Conservation (phyloP, 257 asterid genomes). For the Solanum gracilifrons region DNA sequence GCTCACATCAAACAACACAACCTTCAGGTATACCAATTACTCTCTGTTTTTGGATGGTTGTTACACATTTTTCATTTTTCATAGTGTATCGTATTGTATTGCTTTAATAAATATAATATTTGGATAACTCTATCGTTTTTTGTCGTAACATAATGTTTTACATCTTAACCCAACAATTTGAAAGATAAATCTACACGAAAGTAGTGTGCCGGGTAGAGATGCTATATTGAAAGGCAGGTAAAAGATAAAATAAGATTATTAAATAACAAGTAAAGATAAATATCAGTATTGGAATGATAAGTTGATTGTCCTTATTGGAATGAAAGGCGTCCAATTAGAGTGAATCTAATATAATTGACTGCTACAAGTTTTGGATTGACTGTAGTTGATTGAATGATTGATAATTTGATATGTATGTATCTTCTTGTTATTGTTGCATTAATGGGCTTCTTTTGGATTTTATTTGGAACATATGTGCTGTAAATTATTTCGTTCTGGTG, state of each 20-base stretch:
- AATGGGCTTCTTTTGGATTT: neutral
- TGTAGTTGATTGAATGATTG: neutral
- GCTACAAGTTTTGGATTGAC: neutral
- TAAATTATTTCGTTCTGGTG: neutral
- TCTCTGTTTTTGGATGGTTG: neutral
- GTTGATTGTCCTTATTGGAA: neutral
- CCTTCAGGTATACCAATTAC: conserved; percentile 2
- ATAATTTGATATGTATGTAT: neutral
- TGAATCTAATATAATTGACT: neutral
- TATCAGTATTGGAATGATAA: no score
- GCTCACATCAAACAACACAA: conserved; percentile 12
- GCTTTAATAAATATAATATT: no score
- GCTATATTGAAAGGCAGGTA: no score
- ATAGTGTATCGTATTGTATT: no score
- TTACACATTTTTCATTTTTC: no score
- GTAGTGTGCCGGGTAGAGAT: neutral
- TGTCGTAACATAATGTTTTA: neutral
- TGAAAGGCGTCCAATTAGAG: neutral
- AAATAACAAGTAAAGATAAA: no score
- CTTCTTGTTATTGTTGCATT: neutral
- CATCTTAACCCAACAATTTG: neutral
- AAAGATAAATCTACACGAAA: neutral
- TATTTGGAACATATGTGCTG: neutral
- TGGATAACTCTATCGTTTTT: neutral
- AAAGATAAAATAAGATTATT: no score